Evolutionary conservation across 2,329 filamentous ascomycete genomes (phyloP), one percentile per base, ranked within the genome.

Genomic region (Penicillium sp.): DNA sequence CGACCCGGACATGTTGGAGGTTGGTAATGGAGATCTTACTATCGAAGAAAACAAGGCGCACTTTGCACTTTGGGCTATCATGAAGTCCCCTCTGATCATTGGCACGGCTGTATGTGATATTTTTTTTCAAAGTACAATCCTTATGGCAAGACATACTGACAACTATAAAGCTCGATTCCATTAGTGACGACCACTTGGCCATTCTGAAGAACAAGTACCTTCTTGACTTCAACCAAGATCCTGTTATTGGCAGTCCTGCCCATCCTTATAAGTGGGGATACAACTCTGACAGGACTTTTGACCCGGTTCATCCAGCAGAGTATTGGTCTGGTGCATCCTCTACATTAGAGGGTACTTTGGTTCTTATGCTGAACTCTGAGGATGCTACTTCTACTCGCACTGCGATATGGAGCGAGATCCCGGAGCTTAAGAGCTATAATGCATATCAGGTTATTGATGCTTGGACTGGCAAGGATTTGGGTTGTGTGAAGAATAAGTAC

Each of bases 31-130:
- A 0, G 69, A 78, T 23, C 67, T 83, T 44, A 81, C 77, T 0
- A 38, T 70, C 0, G 75, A 73, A 1, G 80, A 84, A 70, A 77
- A 77, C 33, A 71, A 79, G 19, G 77, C 78, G 2, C 81, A 83
- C 62, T 83, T 83, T 62, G 78, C 78, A 4, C 66, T 83, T 5
- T 84, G 82, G 82, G 79, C 78, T 0, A 74, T 75, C 1, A 76
- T 83, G 71, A 83, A 82, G 65, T 76, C 74, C 6, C 81, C 81
- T 0, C 63, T 84, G 21, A 74, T 83, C 27, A 81, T 83, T 48
- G 80, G 81, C 13, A 73, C 72, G 15, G 57, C 67, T 5, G 72
- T 75, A 68, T n/a, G 57, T 60, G 19, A 23, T 29, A 12, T 19
- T 9, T n/a, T 19, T n/a, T n/a, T 39, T 9, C 10, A 15, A 52